Evolutionary conservation across 1,284 basidiomycete genomes (phyloP).

Genomic region (Irpex sp.): DNA sequence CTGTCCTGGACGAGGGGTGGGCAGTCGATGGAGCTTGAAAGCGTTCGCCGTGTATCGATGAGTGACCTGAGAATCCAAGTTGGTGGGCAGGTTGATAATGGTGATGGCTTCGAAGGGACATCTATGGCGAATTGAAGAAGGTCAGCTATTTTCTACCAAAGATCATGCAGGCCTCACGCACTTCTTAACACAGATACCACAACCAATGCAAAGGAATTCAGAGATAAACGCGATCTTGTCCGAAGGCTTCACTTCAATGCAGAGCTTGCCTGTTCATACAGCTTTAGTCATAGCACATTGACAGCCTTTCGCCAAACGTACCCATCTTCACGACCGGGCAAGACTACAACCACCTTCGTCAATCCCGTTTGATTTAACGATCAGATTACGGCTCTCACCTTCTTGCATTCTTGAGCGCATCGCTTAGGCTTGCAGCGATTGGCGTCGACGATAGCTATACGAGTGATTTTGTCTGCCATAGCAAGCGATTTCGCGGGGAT

Average conservation of each 20-base stretch:
- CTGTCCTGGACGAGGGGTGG: constrained; percentile 92
- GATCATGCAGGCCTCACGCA: constrained; percentile 27
- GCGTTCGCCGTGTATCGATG: constrained; percentile 97
- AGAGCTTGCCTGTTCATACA: constrained; percentile 73
- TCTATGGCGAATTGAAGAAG: constrained; percentile 42
- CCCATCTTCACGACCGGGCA: constrained; percentile 99
- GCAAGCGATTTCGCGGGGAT: constrained; percentile 1
- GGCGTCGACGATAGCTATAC: constrained; percentile 91
- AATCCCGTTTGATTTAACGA: constrained; percentile 6
- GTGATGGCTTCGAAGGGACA: constrained; percentile 97
- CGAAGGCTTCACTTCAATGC: constrained; percentile 92
- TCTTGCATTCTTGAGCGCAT: constrained; percentile 91
- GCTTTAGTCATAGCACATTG: not conserved
- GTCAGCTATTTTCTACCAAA: not conserved
- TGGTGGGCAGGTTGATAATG: constrained; percentile 96
- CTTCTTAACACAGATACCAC: constrained; percentile 99
- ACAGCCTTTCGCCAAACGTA: constrained; percentile 32
- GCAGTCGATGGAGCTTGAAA: constrained; percentile 96
- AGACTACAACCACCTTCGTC: constrained; percentile 46
- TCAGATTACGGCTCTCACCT: constrained; percentile 39
- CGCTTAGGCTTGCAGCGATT: constrained; percentile 94
- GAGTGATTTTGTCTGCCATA: constrained; percentile 90
- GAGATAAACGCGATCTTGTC: constrained; percentile 98
- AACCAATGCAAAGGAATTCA: constrained; percentile 94
- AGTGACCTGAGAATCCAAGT: constrained; percentile 90